phyloP scores from a whole-genome alignment of 768 basidiomycete species.

The Scleroderma citrinum region DNA sequence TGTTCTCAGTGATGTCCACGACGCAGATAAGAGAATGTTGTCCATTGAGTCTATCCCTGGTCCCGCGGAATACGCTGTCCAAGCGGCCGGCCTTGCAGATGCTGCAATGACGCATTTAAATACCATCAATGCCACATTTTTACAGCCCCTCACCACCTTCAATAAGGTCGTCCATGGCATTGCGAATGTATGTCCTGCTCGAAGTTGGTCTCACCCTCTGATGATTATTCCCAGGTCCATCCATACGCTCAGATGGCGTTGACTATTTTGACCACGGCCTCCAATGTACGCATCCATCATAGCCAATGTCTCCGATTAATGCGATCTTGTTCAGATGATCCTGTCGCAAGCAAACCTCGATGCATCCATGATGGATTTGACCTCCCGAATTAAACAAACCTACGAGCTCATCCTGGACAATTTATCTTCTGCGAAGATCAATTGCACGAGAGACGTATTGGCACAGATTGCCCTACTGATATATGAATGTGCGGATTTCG shows the following conservation, averaged over 20 bases:
- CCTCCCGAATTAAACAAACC: not conserved
- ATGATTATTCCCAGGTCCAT: not conserved
- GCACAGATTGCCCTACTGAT: not conserved
- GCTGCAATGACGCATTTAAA: not conserved
- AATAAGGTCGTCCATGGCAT: not conserved
- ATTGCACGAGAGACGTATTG: not conserved
- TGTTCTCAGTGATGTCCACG: too few relatives aligned
- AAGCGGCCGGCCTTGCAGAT: not conserved
- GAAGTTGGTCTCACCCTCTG: not conserved
- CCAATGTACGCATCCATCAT: not conserved
- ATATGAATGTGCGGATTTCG: not conserved
- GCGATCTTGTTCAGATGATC: not conserved
- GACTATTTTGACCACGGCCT: not conserved
- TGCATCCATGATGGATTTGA: not conserved
- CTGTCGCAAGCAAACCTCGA: not conserved
- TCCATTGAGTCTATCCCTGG: too few relatives aligned
- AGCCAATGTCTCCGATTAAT: not conserved
- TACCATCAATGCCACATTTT: not conserved
- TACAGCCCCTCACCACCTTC: not conserved
- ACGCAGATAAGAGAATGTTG: too few relatives aligned
- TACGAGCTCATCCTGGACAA: not conserved
- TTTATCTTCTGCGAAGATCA: not conserved
- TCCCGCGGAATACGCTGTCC: too few relatives aligned
- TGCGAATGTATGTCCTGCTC: not conserved
- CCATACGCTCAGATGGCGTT: not conserved